phyloP scores from a whole-genome alignment of 345 rosid genomes.

The Hypericum perforatum region DNA sequence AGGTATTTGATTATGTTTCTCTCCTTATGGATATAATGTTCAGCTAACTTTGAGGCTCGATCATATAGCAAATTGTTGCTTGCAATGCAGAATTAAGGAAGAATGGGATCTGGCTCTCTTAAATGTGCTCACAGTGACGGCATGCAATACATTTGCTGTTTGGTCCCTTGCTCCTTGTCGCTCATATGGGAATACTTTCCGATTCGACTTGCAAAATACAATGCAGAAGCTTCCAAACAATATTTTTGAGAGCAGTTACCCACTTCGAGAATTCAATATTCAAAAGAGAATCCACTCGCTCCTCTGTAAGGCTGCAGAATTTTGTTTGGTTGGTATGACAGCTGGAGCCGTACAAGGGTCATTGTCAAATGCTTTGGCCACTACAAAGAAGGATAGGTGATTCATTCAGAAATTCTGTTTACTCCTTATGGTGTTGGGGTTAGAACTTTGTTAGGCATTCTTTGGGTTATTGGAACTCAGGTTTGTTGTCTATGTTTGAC shows the following conservation, averaged over 20 bases:
- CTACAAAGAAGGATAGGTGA: slow-evolving; percentile 71
- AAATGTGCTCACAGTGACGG: slow-evolving; percentile 68
- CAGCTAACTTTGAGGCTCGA: slow-evolving; percentile 7
- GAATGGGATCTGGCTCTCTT: slow-evolving; percentile 95
- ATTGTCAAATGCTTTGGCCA: slow-evolving; percentile 52
- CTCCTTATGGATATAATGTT: background rate
- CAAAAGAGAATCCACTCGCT: slow-evolving; percentile 85
- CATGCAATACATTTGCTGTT: slow-evolving; percentile 77
- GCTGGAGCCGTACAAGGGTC: slow-evolving; percentile 84
- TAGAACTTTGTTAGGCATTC: background rate
- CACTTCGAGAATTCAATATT: slow-evolving; percentile 77
- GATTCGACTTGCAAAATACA: slow-evolving; percentile 84
- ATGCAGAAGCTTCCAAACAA: slow-evolving; percentile 94
- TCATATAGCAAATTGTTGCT: slow-evolving; percentile 14
- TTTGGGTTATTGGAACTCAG: background rate
- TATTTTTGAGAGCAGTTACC: slow-evolving; percentile 81
- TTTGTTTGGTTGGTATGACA: slow-evolving; percentile 64
- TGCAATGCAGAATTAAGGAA: slow-evolving; percentile 50
- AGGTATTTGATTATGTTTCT: slow-evolving; percentile 33
- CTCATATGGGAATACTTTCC: slow-evolving; percentile 86
- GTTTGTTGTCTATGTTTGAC: slow-evolving; percentile 9
- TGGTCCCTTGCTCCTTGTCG: slow-evolving; percentile 95
- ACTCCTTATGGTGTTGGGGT: background rate
- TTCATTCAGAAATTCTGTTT: slow-evolving; percentile 1
- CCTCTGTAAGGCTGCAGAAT: slow-evolving; percentile 79